Evolutionary conservation across 108 stramenopile genomes (phyloP).

Genomic region (Cyclotella atomus): DNA sequence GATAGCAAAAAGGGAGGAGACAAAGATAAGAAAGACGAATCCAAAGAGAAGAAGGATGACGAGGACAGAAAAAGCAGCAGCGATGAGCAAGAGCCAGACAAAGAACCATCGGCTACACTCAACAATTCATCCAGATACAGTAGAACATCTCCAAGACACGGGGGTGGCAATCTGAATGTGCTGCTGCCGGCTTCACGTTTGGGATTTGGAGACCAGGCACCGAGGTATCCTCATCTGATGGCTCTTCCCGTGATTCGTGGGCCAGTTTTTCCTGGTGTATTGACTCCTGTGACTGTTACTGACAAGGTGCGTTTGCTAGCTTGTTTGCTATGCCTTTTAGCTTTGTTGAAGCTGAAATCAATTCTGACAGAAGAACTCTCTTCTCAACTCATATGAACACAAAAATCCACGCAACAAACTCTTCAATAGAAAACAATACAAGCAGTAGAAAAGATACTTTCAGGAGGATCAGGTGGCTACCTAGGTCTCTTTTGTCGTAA

Average conservation of each 20-base stretch:
- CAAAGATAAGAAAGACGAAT: conserved; percentile 27
- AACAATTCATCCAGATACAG: conserved; percentile 48
- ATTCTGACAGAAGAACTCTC: background rate
- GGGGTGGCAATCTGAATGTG: conserved; percentile 18
- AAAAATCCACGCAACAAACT: background rate
- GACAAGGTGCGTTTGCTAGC: conserved; percentile 49
- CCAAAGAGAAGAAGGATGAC: conserved; percentile 21
- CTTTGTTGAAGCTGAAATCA: background rate
- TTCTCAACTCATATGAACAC: background rate
- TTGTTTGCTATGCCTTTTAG: background rate
- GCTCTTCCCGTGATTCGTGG: conserved; percentile 75
- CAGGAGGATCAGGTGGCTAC: conserved; percentile 62
- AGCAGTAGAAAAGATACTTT: conserved; percentile 68
- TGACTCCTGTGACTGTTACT: conserved; percentile 76
- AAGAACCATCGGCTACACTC: conserved; percentile 30
- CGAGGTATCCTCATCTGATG: conserved; percentile 80
- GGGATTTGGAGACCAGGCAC: conserved; percentile 84
- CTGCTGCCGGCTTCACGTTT: conserved; percentile 39
- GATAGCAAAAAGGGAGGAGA: conserved; percentile 35
- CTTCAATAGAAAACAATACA: conserved; percentile 60
- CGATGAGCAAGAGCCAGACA: background rate
- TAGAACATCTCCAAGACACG: conserved; percentile 17
- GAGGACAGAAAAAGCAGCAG: conserved; percentile 14
- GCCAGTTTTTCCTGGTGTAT: conserved; percentile 85
- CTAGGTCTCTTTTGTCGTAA: conserved; percentile 79